Conservation (phyloP, 1,139 yeast species). For the Spathaspora jeffriesii region DNA sequence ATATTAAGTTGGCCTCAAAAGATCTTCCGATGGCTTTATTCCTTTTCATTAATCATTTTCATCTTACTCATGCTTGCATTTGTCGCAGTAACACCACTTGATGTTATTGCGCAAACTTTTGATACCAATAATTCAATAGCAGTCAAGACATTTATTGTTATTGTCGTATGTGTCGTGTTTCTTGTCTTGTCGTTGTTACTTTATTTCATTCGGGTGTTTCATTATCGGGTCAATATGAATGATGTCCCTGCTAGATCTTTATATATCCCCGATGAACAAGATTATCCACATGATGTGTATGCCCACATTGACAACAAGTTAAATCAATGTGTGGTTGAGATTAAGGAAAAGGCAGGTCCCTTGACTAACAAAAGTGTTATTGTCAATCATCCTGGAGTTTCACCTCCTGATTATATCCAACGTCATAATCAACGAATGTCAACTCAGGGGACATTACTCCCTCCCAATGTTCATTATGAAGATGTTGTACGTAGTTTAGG, state of each 20-base stretch:
- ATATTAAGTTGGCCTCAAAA: conserved; percentile 33
- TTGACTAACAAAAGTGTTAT: conserved; percentile 27
- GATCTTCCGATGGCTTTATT: conserved; percentile 52
- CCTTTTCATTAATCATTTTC: conserved; percentile 54
- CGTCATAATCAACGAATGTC: conserved; percentile 24
- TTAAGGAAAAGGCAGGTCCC: conserved; percentile 55
- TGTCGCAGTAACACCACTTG: conserved; percentile 71
- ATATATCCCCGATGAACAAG: conserved; percentile 70
- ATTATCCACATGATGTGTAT: conserved; percentile 56
- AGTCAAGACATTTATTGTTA: conserved; percentile 73
- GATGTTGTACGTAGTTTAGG: conserved; percentile 62
- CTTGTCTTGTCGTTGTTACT: conserved; percentile 49
- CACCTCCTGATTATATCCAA: conserved; percentile 44
- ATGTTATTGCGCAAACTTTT: conserved; percentile 65
- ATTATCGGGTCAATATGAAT: conserved; percentile 57
- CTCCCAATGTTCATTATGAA: conserved; percentile 62
- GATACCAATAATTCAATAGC: conserved; percentile 53
- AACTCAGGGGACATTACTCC: conserved; percentile 38
- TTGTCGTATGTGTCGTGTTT: conserved; percentile 68
- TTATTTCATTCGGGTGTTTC: conserved; percentile 55
- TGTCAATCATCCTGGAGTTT: conserved; percentile 63
- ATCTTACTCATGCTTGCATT: conserved; percentile 54
- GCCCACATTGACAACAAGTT: conserved; percentile 36
- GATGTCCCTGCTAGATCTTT: conserved; percentile 70
- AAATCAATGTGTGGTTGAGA: conserved; percentile 42